Base-by-base conservation (phyloP, 2,329 filamentous ascomycete genomes). In the Tricladium varicosporioides region DNA sequence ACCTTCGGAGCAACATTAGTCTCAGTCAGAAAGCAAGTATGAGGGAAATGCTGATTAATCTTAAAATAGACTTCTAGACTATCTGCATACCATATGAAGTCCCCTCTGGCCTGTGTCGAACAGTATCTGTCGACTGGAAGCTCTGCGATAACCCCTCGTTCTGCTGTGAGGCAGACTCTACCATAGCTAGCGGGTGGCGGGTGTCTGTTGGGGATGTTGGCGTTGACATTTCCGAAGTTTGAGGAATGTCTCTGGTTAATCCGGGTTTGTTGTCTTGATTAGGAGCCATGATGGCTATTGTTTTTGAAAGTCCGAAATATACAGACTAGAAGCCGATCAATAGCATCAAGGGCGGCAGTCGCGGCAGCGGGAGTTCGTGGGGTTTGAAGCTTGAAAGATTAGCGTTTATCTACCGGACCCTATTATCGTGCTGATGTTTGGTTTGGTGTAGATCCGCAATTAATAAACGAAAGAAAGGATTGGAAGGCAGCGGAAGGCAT, bases 71-170 rank as follows among this genome's bases (percentile, higher is more conserved):
- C 16, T 18, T 45, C 40, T 57, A 14, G 44, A 15, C 46, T 46
- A 44, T 14, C n/a, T 54, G 73, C 78, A 57, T 73, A 87, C 84
- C 84, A 72, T 86, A 86, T 62, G 64, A 64, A 32, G 63, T 60
- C 13, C 60, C 50, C 19, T 86, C 83, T 56, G 80, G 76, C 62
- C 80, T 78, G 63, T 81, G 78, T 63, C 84, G 79, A 63, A 85
- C 75, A 14, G 83, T 85, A 56, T 86, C 84, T 18, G 79, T 79
- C 16, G 82, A 83, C 67, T 84, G 81, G 65, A 78, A 79, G 70
- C 77, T 82, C 64, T 84, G 82, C 4, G 79, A 75, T 48, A 78
- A 68, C 19, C 71, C 74, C 48, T 81, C 78, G 40, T 78, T 77
- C n/a, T 59, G 69, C 55, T 65, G 59, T 47, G 46, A 55, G 18